A percentile compares a stretch with the other conserved stretches of the same genome.
Evolutionary conservation across 768 basidiomycete genomes (phyloP).

Genomic region (Kwoniella heveanensis): DNA sequence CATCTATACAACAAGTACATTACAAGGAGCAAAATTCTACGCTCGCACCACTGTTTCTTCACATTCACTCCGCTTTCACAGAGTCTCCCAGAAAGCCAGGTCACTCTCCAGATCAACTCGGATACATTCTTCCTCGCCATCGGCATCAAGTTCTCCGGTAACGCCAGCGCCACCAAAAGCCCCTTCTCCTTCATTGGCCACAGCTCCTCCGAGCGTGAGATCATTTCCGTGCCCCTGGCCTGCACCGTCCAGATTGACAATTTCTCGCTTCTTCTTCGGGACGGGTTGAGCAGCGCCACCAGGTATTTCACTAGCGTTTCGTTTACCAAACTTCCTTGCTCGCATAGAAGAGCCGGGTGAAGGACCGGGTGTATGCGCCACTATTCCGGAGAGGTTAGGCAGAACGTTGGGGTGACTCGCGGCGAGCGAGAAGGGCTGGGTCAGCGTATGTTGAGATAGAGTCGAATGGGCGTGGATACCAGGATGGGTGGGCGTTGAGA

Average conservation of each 20-base stretch:
- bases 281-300: conserved; percentile 44
- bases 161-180: neutral
- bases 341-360: conserved; percentile 26
- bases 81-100: conserved; percentile 16
- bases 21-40: no score
- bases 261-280: conserved; percentile 21
- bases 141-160: neutral
- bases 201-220: conserved; percentile 1
- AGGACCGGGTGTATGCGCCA: conserved; percentile 12
- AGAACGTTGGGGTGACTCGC: neutral
- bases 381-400: neutral
- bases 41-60: no score
- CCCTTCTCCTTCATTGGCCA: neutral
- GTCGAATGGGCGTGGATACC: neutral
- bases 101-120: conserved; percentile 27
- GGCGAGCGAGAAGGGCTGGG: neutral
- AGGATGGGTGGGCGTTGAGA: neutral
- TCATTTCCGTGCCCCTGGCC: neutral
- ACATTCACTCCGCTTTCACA: neutral
- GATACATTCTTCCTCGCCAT: conserved; percentile 8
- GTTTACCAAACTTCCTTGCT: conserved; percentile 39
- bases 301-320: conserved; percentile 27
- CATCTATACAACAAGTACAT: no score
- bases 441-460: neutral
- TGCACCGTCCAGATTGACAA: neutral